A percentile compares a stretch with the other conserved stretches of the same genome.
phyloP scores from a whole-genome alignment of 2,329 filamentous ascomycete genomes.

The Trichoderma gracile region DNA sequence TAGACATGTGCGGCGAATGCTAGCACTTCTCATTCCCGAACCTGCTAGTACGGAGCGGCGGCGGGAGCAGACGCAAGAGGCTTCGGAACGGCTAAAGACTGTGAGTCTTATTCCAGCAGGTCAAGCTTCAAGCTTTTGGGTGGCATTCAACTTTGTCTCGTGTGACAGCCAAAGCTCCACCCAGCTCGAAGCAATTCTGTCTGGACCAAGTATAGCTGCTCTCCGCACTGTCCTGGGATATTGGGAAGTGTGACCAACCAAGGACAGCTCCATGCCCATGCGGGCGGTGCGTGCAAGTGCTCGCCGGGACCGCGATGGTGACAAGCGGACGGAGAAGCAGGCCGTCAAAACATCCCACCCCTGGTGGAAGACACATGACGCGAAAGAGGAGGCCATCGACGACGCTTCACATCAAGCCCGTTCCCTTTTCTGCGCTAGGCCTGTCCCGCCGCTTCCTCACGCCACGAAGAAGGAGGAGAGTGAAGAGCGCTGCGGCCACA shows the following conservation, averaged over 20 bases:
- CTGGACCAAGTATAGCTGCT: background rate
- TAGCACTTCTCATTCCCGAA: background rate
- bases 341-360: conserved; percentile 12
- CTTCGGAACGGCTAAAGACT: conserved; percentile 9
- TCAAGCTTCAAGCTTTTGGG: conserved; percentile 14
- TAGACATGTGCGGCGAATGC: background rate
- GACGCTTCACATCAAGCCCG: conserved; percentile 2
- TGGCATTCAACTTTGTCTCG: conserved; percentile 10
- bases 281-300: conserved; percentile 21
- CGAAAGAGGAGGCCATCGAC: conserved; percentile 7
- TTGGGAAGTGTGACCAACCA: conserved; percentile 12
- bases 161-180: conserved; percentile 9
- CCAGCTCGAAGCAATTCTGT: background rate
- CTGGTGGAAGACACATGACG: conserved; percentile 20
- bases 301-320: conserved; percentile 17
- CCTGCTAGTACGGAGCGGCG: conserved; percentile 11
- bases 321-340: conserved; percentile 9
- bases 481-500: conserved; percentile 16
- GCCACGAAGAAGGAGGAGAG: conserved; percentile 9
- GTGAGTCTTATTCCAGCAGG: background rate
- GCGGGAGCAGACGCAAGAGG: conserved; percentile 12
- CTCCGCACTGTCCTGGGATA: conserved; percentile 10
- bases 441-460: conserved; percentile 16
- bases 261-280: conserved; percentile 20
- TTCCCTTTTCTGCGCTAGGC: conserved; percentile 12